A percentile compares a stretch with the other conserved stretches of the same genome.
These are phyloP conservation scores for Infundibulicybe gibba DNA, from an alignment of 768 basidiomycete species.

Conservation along the genomic window DNA sequence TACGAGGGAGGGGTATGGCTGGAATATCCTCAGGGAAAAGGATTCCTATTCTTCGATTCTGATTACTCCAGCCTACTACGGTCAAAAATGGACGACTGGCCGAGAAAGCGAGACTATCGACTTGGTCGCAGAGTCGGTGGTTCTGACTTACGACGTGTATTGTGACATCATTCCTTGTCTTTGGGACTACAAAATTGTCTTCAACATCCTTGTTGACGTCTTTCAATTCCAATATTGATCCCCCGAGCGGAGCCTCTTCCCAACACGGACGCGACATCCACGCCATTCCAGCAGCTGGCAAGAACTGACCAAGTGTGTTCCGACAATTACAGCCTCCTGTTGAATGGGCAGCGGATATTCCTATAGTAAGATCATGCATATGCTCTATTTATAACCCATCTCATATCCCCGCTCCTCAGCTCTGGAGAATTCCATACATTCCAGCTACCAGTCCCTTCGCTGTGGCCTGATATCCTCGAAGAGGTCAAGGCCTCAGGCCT, in stretches of 20 bases:
- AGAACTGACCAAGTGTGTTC: slow-evolving; percentile 39
- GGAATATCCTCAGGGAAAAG: background rate
- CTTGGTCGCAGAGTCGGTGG: slow-evolving; percentile 17
- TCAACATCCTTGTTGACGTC: slow-evolving; percentile 4
- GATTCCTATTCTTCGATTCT: background rate
- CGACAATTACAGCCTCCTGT: slow-evolving; percentile 69
- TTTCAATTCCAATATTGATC: slow-evolving; percentile 2
- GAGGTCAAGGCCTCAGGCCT: slow-evolving; percentile 80
- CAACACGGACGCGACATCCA: slow-evolving; percentile 3
- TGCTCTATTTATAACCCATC: background rate
- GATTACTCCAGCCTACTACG: background rate
- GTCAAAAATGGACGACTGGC: background rate
- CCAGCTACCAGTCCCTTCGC: slow-evolving; percentile 70
- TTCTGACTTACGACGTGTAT: slow-evolving; percentile 24
- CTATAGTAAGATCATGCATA: slow-evolving; percentile 52
- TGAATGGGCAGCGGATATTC: slow-evolving; percentile 69
- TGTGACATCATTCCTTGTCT: slow-evolving; percentile 19
- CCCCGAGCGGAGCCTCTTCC: too few species aligned
- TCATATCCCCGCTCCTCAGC: slow-evolving; percentile 27
- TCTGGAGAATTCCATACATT: slow-evolving; percentile 87
- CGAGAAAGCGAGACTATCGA: slow-evolving; percentile 1
- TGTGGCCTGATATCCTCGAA: slow-evolving; percentile 83
- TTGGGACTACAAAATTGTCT: slow-evolving; percentile 14
- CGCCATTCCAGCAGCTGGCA: slow-evolving; percentile 5
- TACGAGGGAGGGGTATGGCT: background rate